A percentile compares a stretch with the other conserved stretches of the same genome.
Conservation (phyloP, 2,329 filamentous ascomycete species). For the Hymenotorrendiella dingleyae region DNA sequence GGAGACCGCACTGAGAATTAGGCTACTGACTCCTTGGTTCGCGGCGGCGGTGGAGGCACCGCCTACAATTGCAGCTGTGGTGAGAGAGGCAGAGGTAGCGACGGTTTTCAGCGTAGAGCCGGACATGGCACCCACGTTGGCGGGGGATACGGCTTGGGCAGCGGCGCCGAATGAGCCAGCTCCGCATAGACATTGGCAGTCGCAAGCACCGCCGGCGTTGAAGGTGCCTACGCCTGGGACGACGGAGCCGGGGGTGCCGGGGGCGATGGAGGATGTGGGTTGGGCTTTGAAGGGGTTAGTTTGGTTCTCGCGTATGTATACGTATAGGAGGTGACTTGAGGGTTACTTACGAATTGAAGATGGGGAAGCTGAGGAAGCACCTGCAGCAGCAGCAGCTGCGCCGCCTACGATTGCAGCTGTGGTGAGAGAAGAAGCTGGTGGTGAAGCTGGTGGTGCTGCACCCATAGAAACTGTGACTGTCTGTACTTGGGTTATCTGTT, state of each 20-base stretch:
- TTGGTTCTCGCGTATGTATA: no score
- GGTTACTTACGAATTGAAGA: no score
- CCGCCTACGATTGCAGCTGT: constrained; percentile 6
- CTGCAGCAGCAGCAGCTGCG: constrained; percentile 6
- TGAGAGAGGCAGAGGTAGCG: background rate
- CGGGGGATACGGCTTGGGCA: no score
- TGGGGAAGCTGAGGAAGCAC: no score
- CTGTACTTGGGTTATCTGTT: constrained; percentile 16
- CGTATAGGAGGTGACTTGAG: no score
- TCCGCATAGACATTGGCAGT: constrained; percentile 20
- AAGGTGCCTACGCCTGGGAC: constrained; percentile 14
- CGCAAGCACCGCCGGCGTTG: constrained; percentile 14
- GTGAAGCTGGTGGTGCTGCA: constrained; percentile 3
- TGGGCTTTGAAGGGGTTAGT: no score
- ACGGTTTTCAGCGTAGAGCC: background rate
- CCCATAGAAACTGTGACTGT: constrained; percentile 10
- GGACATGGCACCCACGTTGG: no score
- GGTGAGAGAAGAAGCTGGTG: background rate
- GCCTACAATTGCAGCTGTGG: constrained; percentile 1
- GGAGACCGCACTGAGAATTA: no score
- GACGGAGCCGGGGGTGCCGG: constrained; percentile 16
- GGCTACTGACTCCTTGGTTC: no score
- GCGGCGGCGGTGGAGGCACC: no score
- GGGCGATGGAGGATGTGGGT: no score
- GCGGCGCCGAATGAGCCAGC: constrained; percentile 22